Evolutionary conservation across 257 asterid species (phyloP), one percentile per base, ranked within the genome.

Genomic region (Lavandula angustifolia): DNA sequence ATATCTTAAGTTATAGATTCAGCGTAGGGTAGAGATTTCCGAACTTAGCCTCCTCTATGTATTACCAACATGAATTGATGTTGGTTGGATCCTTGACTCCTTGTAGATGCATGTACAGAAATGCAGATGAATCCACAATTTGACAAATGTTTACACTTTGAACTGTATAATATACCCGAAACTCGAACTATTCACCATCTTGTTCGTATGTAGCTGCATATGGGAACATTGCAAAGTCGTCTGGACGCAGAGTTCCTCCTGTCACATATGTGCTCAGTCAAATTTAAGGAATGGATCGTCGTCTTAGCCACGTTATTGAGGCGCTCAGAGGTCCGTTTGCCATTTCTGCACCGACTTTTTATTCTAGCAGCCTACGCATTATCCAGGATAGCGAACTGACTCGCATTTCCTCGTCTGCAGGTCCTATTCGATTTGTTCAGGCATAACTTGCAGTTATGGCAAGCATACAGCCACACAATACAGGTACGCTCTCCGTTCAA

Each of bases 201-300:
- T 43, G 16, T 60, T 60, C 50, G 14, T 57, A 34, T 76, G 74
- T 78, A 94, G 99, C 96, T 94, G 64, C 88, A 90, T 78, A 94
- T 94, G 99, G 95, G 82, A 62, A 81, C 86, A 35, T 57, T 94
- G 81, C 99, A 94, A 81, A 90, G 88, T 77, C 92, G 98, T 64
- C 76, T 94, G 77, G 99, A 94, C 60, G 99, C 98, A 50, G 99
- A 94, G 72, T 94, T 94, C 77, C 96, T 94, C 49, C 63, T 94
- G 84, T 76, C 99, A 12, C 95, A 94, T 69, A 94, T 94, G 99
- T 94, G 99, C 78, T 90, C 98, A 3, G 98, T 94, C 71, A 94
- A 94, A 75, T 94, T 94, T 79, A 86, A 94, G 81, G 98, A 94
- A 81, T 94, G 99, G 99, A 85, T 90, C 59, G 99, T 94, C 54